Base-by-base conservation (phyloP, 2,329 filamentous ascomycete genomes). In the Xylariaceae sp. region DNA sequence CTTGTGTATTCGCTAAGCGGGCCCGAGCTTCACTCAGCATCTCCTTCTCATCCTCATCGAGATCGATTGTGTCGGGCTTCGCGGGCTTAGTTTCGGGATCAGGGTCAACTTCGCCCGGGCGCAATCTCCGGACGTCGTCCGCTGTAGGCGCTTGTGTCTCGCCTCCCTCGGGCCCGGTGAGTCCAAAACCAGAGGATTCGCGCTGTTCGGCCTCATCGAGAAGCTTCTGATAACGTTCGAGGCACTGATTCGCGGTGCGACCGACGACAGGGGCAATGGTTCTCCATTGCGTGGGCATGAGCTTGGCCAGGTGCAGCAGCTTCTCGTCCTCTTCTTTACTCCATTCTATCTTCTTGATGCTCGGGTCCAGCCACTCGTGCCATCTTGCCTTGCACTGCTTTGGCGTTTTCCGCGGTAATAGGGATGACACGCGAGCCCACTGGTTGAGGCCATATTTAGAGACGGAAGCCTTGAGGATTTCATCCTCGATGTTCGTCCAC, bases 301-400 rank as follows among this genome's bases (percentile, higher is more conserved):
- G 80, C 80, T 97, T 99, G 59, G 94, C 94, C 67, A 99, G 80
- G 68, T 97, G 94, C 66, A 99, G 75, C 57, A 99, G 80, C 76
- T 95, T 96, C 78, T 99, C 94, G 71, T 99, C 94, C 72, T 99
- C 94, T 73, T 99, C 94, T 68, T 94, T 89, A 70, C 90, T 96
- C 92, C 94, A 99, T 76, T 99, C 94, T 65, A 95, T 94, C 79
- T 99, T 99, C 68, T 92, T 89, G 76, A 99, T 97, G 70, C 89
- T 89, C 26, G 94, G 94, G 69, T 99, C 94, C 63, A 99, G 83
- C 92, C 94, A 99, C 80, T 99, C 92, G 70, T 87, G 85, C 94
- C 94, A 99, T 76, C 94, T 83, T 58, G 94, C 92, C 76, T 99
- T 99, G 84, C 94, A 99, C 76, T 99, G 94, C 76, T 99, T 99